Percentiles rank a stretch among this genome's conserved stretches.
phyloP scores from a whole-genome alignment of 441 rosid genomes.

The Biscutella auriculata region DNA sequence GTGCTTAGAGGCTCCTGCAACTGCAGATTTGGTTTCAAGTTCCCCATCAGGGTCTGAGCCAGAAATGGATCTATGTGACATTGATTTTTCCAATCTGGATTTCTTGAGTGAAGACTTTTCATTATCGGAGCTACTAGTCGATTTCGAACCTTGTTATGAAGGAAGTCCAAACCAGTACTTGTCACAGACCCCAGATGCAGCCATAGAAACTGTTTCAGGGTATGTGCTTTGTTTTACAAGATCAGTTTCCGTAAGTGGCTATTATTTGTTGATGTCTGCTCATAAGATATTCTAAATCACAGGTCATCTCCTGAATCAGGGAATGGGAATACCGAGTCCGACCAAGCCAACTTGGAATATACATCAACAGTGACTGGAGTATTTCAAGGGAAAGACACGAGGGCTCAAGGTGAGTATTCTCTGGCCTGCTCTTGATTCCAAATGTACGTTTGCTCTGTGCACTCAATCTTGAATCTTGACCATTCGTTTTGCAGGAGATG shows the following conservation, averaged over 20 bases:
- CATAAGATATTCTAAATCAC: not conserved
- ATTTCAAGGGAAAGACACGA: slow-evolving; percentile 31
- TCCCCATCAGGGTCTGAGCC: slow-evolving; percentile 48
- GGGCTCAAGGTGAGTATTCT: slow-evolving; percentile 30
- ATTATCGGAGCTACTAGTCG: slow-evolving; percentile 58
- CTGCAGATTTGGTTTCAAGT: slow-evolving; percentile 19
- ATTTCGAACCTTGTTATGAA: slow-evolving; percentile 51
- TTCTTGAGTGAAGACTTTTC: slow-evolving; percentile 52
- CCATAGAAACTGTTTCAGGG: slow-evolving; percentile 40
- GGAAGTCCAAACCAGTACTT: slow-evolving; percentile 12
- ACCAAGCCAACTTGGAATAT: slow-evolving; percentile 36
- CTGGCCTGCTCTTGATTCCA: not conserved
- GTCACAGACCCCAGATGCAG: slow-evolving; percentile 10
- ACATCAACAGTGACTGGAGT: slow-evolving; percentile 41
- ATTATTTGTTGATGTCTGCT: not conserved
- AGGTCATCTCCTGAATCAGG: slow-evolving; percentile 47
- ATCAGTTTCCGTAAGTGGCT: not conserved
- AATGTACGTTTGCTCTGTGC: not conserved
- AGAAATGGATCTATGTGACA: slow-evolving; percentile 44
- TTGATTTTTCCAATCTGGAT: slow-evolving; percentile 59
- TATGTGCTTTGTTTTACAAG: slow-evolving; percentile 19
- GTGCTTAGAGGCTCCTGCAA: slow-evolving; percentile 11
- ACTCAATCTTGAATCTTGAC: not conserved
- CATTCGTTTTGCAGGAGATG: slow-evolving; percentile 39
- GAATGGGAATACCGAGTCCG: slow-evolving; percentile 28